phyloP scores from a whole-genome alignment of 1,284 basidiomycete genomes.

The Sanghuangporus weigelae region DNA sequence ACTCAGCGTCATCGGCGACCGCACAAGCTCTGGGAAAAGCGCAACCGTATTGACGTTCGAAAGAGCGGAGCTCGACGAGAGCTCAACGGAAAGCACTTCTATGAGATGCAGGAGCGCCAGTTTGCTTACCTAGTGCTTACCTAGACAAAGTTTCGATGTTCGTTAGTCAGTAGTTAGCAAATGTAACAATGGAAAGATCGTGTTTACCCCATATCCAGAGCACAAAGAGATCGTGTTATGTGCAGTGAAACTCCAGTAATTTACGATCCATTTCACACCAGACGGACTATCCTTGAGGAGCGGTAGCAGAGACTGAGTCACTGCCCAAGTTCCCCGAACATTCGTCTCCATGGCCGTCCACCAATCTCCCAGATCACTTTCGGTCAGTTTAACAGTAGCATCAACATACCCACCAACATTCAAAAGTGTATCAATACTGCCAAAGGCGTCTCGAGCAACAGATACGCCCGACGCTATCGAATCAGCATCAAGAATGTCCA shows the following conservation, averaged over 20 bases:
- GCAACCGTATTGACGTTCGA: neutral
- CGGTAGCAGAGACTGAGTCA: neutral
- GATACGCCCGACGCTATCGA: neutral
- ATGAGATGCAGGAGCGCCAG: neutral
- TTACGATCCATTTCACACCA: neutral
- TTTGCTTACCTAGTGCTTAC: neutral
- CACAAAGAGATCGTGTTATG: neutral
- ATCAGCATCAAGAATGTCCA: neutral
- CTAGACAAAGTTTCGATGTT: neutral
- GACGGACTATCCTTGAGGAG: neutral
- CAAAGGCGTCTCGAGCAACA: neutral
- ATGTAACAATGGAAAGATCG: no score
- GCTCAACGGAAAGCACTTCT: neutral
- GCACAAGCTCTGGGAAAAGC: neutral
- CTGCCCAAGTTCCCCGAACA: neutral
- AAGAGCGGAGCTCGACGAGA: no score
- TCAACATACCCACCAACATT: neutral
- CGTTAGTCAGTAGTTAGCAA: no score
- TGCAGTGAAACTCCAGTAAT: neutral
- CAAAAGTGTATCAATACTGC: neutral
- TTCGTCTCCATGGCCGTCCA: neutral
- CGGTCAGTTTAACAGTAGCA: neutral
- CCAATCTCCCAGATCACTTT: neutral
- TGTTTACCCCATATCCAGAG: no score
- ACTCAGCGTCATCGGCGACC: neutral